Base-by-base conservation (phyloP, 169 alveolate genomes). In the Cyclospora cayetanensis region DNA sequence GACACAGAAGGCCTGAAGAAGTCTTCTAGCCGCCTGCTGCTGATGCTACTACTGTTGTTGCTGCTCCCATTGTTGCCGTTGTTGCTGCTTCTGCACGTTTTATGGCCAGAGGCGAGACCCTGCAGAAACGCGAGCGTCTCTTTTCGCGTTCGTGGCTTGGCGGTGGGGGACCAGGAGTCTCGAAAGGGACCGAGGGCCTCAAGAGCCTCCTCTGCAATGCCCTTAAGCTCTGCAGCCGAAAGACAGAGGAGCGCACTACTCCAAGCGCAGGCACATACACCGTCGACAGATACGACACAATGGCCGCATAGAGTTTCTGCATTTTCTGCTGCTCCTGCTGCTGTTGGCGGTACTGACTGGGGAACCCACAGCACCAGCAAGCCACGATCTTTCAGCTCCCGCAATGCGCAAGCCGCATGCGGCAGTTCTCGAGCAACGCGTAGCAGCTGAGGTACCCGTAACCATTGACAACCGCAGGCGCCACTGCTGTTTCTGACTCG, bases 371-470 rank as follows among this genome's bases (percentile, higher is more conserved):
- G 39, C 29, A 22, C 7, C 42, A 82, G 46, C 65, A 82, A 41
- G 25, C 90, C 79, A 60, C 79, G 52, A 27, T 12, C 60, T 0
- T 25, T 3, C 27, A 82, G 90, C 74, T 82, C 90, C 18, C 42
- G 42, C 60, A 82, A 31, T 9, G 90, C 90, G 5, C 79, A 53
- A 5, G 60, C 72, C 1, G 90, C 53, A 55, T 82, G 76, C 46
- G 77, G 50, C 35, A 82, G 79, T 20, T 82, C 90, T 15, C 90
- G 29, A 5, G 52, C 4, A 31, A 65, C 39, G 9, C 90, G 50
- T 1, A 25, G 42, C 77, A 82, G 60, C 79, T 31, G 77, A 18
- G 90, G 79, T 53, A 34, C 31, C 29, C 35, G 29, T 31, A 29
- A 43, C 76, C 76, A 82, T 66, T 50, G 66, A 46, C 52, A 29